Base-by-base conservation (phyloP, 2,329 filamentous ascomycete species). In the Teratosphaeriaceae sp. region DNA sequence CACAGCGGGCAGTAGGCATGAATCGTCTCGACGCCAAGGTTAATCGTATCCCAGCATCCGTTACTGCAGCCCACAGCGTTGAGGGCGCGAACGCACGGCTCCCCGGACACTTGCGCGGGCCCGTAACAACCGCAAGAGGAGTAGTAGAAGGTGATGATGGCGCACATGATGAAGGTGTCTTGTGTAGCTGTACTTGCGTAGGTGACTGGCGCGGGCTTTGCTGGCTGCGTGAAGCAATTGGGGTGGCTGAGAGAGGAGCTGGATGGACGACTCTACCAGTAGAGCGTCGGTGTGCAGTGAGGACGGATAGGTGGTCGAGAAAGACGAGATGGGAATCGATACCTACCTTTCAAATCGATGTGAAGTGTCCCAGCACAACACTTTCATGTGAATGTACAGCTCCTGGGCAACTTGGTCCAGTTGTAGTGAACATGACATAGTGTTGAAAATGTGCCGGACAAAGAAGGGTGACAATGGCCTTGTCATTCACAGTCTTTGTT, bases 81-180 rank as follows among this genome's bases (percentile, higher is more conserved):
- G 6, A 21, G 13, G 3, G 49, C 45, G 18, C 49, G 44, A 8
- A 49, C 39, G 27, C 49, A 52, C 11, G 30, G 42, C 11, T 45
- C 49, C 24, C 41, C 40, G 19, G 36, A 21, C 8, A 47, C 18
- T 1, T 5, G 16, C 7, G 33, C n/a, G 11, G n/a, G 12, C 13
- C 46, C 50, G 20, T 42, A 45, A 40, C 43, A 42, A 12, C 29
- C 22, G 45, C 50, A 53, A 38, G 36, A 5, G 27, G 51, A 40
- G 38, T 46, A 43, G 22, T 44, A 40, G 15, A 44, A 45, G 26
- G 23, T 41, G 27, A 36, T 40, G 34, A 35, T 41, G 40, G 46
- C 47, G 37, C 37, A 39, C 37, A 39, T 39, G 6, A n/a, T n/a
- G n/a, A n/a, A n/a, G n/a, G n/a, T n/a, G n/a, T n/a, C n/a, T n/a